Evolutionary conservation across 78 protist species (phyloP).

Genomic region (Emiliania huxleyi): DNA sequence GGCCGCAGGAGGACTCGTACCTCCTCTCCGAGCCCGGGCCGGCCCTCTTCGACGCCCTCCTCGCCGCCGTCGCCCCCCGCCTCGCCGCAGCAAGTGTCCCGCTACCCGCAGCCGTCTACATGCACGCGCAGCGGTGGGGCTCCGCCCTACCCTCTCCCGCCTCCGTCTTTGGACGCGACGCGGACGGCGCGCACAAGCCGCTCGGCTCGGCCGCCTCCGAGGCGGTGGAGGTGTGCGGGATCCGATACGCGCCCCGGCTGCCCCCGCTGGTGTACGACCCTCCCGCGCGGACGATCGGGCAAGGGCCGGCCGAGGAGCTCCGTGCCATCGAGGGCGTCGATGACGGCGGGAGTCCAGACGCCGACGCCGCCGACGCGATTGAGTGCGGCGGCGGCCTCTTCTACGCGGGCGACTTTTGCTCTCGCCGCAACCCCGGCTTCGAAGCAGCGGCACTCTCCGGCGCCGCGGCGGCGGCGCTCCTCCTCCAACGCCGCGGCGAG

Average conservation of each 20-base stretch:
- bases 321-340: neutral
- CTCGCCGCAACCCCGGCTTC: neutral
- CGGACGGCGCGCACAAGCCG: neutral
- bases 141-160: neutral
- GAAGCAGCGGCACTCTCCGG: neutral
- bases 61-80: neutral
- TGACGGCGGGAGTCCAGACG: neutral
- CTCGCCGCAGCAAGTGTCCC: neutral
- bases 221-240: neutral
- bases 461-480: neutral
- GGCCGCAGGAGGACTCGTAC: neutral
- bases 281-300: neutral
- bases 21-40: neutral
- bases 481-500: no score
- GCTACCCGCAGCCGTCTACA: neutral
- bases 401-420: conserved; percentile 24
- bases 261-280: neutral
- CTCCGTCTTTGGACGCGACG: neutral
- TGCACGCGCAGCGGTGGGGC: neutral
- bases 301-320: neutral
- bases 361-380: neutral
- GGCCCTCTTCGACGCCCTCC: neutral
- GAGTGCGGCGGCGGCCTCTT: neutral
- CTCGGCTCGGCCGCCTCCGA: neutral
- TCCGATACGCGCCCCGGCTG: neutral